Base-by-base conservation (phyloP, 2,329 filamentous ascomycete genomes). In the Fusarium lateritium region DNA sequence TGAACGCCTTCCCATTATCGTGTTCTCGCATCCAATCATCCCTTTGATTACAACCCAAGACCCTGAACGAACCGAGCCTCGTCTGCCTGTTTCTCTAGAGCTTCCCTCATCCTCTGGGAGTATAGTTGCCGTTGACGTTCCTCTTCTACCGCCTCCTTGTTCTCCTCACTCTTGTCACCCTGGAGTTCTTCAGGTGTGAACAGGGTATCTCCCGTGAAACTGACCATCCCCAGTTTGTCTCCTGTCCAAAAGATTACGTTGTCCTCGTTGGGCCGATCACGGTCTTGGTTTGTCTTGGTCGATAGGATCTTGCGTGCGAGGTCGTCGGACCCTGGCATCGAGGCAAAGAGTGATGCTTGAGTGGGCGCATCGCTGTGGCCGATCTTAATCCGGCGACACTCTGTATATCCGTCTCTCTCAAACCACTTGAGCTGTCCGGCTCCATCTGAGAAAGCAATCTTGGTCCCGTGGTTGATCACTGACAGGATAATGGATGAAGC, bases 371-470 rank as follows among this genome's bases (percentile, higher is more conserved):
- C 84, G 72, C 85, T 86, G 61, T 88, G 83, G 3, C 88, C 87
- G 28, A 91, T 85, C 69, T 81, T 84, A 65, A 84, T 81, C 65
- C 81, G 79, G 50, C 88, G 82, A 42, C 86, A 85, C 70, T 90
- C 87, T 7, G 87, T 89, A 63, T 85, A 83, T 1, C 92, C 94
- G 75, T 98, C 94, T 36, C 94, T 86, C 79, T 98, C 95, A 44
- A 97, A 89, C 94, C 95, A 98, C 77, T 94, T 95, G 67, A 98
- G 79, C 51, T 91, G 89, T 0, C 95, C 95, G 24, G 93, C 89
- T 1, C 92, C 92, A 74, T 98, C 95, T 4, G 93, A 93, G 69
- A 92, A 92, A 19, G 94, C 93, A 33, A 98, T 86, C 6, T 92
- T 87, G 9, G 91, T 92, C 6, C 95, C 95, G 70, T 98, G 95